A percentile compares a stretch with the other conserved stretches of the same genome.
These are phyloP conservation scores for Scleromitrula shiraiana DNA, from an alignment of 2,329 filamentous ascomycete species.

Conservation along the genomic window DNA sequence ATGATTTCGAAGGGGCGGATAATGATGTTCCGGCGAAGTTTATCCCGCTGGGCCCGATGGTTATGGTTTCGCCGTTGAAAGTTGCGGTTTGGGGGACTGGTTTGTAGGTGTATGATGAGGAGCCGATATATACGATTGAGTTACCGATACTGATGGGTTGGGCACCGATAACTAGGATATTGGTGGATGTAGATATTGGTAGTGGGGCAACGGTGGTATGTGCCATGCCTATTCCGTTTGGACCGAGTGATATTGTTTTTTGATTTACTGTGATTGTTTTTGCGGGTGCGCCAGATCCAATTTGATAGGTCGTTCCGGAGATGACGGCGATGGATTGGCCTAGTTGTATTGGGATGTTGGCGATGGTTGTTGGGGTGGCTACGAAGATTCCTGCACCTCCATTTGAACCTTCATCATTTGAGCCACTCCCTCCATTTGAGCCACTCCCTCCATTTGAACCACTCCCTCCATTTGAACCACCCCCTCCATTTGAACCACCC, in stretches of 20 bases:
- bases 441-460: not conserved
- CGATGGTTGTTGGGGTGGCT: constrained; percentile 15
- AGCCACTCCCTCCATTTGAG: not conserved
- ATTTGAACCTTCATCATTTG: not conserved
- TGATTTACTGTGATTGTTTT: constrained; percentile 16
- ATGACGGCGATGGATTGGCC: constrained; percentile 15
- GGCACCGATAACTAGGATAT: constrained; percentile 17
- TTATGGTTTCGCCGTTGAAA: constrained; percentile 19
- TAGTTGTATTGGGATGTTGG: constrained; percentile 18
- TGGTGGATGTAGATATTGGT: constrained; percentile 15
- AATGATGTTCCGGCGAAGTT: constrained; percentile 19
- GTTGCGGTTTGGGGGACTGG: constrained; percentile 17
- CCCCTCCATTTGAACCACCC: not conserved
- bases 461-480: not conserved
- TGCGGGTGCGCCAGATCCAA: constrained; percentile 18
- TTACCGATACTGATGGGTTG: constrained; percentile 8
- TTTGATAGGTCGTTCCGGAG: constrained; percentile 16
- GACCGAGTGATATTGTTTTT: constrained; percentile 21
- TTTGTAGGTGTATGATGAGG: constrained; percentile 19
- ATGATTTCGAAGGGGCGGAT: constrained; percentile 16
- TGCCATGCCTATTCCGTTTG: constrained; percentile 19
- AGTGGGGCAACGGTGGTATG: constrained; percentile 14
- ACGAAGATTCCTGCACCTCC: not conserved
- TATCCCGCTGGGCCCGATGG: constrained; percentile 18
- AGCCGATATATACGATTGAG: constrained; percentile 17